phyloP scores from a whole-genome alignment of 2,329 filamentous ascomycete genomes.

The Fusarium sp. region DNA sequence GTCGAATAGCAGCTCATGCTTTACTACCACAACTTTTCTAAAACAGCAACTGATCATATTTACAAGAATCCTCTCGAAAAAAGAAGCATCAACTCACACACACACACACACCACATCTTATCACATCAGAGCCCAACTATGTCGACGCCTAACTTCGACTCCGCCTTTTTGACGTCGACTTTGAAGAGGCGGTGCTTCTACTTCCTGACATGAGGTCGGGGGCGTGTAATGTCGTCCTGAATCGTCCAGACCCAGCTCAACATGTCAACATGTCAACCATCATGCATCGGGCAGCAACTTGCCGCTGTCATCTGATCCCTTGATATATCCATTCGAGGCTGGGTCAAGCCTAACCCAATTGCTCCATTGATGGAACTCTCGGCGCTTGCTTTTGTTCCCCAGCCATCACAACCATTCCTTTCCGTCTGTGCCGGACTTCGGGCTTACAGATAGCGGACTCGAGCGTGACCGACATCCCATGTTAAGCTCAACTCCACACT shows the following conservation, averaged over 20 bases:
- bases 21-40: constrained; percentile 11
- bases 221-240: constrained; percentile 1
- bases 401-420: constrained; percentile 7
- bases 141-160: constrained; percentile 28
- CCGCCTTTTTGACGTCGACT: constrained; percentile 12
- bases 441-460: constrained; percentile 16
- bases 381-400: constrained; percentile 8
- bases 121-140: constrained; percentile 24
- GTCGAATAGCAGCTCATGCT: constrained; percentile 30
- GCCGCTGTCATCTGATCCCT: constrained; percentile 9
- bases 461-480: constrained; percentile 16
- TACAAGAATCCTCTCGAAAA: constrained; percentile 7
- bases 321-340: constrained; percentile 14
- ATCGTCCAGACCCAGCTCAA: constrained; percentile 7
- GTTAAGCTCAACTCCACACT: constrained; percentile 25
- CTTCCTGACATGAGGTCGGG: not conserved
- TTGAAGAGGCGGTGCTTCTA: not conserved
- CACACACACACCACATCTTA: not conserved
- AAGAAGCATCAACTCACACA: constrained; percentile 7
- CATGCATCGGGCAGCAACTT: constrained; percentile 35
- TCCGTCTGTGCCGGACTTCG: constrained; percentile 12
- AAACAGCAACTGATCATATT: constrained; percentile 13
- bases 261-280: constrained; percentile 1
- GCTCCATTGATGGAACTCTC: not conserved
- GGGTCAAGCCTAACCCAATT: constrained; percentile 1